phyloP scores from a whole-genome alignment of 257 asterid species.

The Nicotiana otophora region DNA sequence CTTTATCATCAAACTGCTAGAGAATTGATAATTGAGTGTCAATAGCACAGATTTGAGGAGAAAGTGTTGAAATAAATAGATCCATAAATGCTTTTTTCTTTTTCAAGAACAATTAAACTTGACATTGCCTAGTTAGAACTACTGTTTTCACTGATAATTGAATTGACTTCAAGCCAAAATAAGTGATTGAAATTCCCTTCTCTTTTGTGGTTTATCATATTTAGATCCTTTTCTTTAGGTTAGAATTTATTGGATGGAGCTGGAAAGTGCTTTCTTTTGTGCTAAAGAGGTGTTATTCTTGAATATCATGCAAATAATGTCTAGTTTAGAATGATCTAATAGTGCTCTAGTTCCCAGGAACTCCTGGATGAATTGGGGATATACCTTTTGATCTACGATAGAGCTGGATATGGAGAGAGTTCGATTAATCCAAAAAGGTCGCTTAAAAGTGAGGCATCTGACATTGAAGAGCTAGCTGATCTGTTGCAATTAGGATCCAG shows the following conservation, averaged over 20 bases:
- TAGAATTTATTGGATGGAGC: not conserved
- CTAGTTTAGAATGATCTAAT: slow-evolving; percentile 23
- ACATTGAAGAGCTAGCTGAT: slow-evolving; percentile 87
- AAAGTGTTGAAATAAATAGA: not conserved
- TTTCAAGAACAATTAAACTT: not conserved
- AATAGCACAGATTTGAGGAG: not conserved
- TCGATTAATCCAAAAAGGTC: slow-evolving; percentile 77
- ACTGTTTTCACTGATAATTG: not conserved
- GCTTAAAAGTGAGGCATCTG: slow-evolving; percentile 71
- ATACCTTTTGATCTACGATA: slow-evolving; percentile 58
- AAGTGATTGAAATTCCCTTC: not conserved
- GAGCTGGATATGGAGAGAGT: slow-evolving; percentile 97
- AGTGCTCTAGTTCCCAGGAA: slow-evolving; percentile 44
- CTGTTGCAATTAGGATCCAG: slow-evolving; percentile 57
- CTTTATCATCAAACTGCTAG: not conserved
- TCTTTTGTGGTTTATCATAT: not conserved
- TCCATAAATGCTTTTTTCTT: not conserved
- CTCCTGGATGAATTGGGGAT: slow-evolving; percentile 57
- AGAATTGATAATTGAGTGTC: not conserved
- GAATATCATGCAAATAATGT: not conserved
- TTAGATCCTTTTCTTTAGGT: not conserved
- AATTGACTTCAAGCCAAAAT: not conserved
- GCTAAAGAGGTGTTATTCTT: not conserved
- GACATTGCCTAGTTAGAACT: not conserved
- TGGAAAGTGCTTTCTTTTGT: not conserved